Conservation (phyloP, 805 yeast genomes). For the Barnettozyma sp. region DNA sequence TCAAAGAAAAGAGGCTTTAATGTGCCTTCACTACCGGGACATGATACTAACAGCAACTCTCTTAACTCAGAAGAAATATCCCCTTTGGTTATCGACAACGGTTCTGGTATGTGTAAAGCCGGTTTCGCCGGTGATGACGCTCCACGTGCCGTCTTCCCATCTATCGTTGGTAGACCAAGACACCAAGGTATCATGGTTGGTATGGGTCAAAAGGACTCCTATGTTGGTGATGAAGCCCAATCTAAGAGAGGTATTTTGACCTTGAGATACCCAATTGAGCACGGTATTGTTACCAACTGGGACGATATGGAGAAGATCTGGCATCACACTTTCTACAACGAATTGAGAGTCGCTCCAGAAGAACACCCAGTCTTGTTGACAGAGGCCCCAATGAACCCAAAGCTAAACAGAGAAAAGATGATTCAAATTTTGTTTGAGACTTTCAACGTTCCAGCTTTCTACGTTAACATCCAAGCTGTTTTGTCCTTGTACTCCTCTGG, state of each 20-base stretch:
- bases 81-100: constrained; percentile 86
- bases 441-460: constrained; percentile 98
- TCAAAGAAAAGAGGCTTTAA: too few relatives aligned
- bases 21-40: too few relatives aligned
- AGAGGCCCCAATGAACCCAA: constrained; percentile 99
- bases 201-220: constrained; percentile 99
- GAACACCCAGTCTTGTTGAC: constrained; percentile 99
- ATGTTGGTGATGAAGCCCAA: constrained; percentile 99
- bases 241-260: constrained; percentile 99
- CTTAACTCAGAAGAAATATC: constrained; percentile 19
- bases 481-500: constrained; percentile 97
- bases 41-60: constrained; percentile 17
- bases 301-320: constrained; percentile 99
- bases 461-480: constrained; percentile 98
- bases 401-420: constrained; percentile 99
- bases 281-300: constrained; percentile 99
- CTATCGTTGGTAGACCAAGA: constrained; percentile 99
- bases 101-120: constrained; percentile 99
- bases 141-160: constrained; percentile 99
- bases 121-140: constrained; percentile 99
- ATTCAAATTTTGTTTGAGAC: constrained; percentile 99
- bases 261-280: constrained; percentile 98
- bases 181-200: constrained; percentile 99
- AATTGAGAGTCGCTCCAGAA: constrained; percentile 99
- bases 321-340: constrained; percentile 99